phyloP scores from a whole-genome alignment of 108 stramenopile species.

The Conticribra guillardii region DNA sequence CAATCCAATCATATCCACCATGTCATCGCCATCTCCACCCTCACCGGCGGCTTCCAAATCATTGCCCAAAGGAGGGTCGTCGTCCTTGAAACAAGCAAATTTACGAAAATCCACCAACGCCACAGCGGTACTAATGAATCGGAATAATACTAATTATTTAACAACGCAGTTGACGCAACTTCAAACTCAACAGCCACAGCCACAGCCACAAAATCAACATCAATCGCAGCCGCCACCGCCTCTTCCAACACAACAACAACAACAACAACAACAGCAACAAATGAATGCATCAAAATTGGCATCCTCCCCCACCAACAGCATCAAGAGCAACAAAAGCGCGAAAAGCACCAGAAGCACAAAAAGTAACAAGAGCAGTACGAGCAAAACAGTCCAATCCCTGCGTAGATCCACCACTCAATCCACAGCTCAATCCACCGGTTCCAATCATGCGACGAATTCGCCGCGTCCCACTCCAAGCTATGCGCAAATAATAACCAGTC shows the following conservation, averaged over 20 bases:
- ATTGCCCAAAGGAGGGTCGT: neutral
- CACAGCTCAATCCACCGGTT: no score
- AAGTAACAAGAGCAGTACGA: no score
- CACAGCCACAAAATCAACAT: neutral
- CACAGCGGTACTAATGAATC: no score
- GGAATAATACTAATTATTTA: no score
- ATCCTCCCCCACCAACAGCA: neutral
- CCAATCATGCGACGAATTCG: no score
- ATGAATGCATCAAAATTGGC: neutral
- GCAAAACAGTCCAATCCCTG: neutral
- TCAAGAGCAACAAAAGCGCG: neutral
- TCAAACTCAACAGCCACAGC: neutral
- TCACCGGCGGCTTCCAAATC: no score
- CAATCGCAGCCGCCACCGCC: neutral
- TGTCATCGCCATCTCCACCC: no score
- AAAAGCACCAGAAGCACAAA: neutral
- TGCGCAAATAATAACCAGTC: no score
- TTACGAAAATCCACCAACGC: neutral
- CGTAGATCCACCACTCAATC: neutral
- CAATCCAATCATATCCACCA: no score
- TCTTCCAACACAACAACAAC: neutral
- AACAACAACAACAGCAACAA: neutral
- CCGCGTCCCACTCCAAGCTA: no score
- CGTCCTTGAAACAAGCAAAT: neutral
- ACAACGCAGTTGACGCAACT: no score